Base-by-base conservation (phyloP, 306 rosid genomes). In the Sicyos edulis region DNA sequence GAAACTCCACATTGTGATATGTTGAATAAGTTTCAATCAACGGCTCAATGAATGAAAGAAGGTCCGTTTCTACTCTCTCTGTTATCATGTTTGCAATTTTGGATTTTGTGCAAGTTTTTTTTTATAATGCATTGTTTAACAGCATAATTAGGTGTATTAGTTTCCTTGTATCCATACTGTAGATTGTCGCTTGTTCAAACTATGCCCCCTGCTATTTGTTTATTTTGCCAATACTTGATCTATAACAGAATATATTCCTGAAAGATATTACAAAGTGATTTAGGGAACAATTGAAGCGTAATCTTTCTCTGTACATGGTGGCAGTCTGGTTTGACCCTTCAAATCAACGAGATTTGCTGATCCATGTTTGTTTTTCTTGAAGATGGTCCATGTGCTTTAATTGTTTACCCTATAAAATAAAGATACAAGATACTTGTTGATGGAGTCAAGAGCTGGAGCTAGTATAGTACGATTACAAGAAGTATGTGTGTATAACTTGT, bases 1-100 rank as follows among this genome's bases (percentile, higher is more conserved):
- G 98, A 92, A 77, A 92, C 89, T 0, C 98, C 98, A 0, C 96
- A 92, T 73, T 92, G 98, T 54, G 96, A 90, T 68, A 85, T 84
- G 96, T 79, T 92, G 72, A 72, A 80, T 79, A 74, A 73, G 85
- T 92, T 84, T 70, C 82, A 87, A 40, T 6, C 69, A 14, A 81
- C 79, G 49, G 79, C 86, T 45, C 81, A 74, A 83, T 78, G 61
- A 67, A 60, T 76, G 55, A 62, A 78, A 75, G 54, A 73, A 81
- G 89, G 86, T 86, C 77, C 10, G 56, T 42, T 72, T 77, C 74
- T 61, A 72, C 74, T 74, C 76, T 80, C 57, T 52, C 72, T 75
- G 85, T 71, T 78, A 76, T 21, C 51, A 10, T 74, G 45, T 54
- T 19, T 34, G 26, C 20, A 55, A 57, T 47, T 54, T 81, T 72